Percentiles rank a stretch among this genome's conserved stretches.
Evolutionary conservation across 116 monocot species (phyloP).

Genomic region (Cymodocea nodosa): DNA sequence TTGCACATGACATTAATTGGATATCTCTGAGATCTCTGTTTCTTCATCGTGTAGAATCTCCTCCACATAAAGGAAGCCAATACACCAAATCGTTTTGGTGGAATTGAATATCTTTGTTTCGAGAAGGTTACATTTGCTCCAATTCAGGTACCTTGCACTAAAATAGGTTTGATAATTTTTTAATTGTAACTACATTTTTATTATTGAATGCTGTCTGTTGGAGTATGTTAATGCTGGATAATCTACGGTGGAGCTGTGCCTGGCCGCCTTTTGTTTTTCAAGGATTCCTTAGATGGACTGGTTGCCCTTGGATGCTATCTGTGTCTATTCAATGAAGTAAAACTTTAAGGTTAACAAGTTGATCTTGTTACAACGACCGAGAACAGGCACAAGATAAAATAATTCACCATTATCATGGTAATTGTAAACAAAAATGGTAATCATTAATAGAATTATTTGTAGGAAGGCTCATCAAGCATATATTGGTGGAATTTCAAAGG

Average conservation of each 20-base stretch:
- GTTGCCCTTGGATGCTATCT: no score
- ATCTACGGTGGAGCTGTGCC: not conserved
- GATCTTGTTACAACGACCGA: not conserved
- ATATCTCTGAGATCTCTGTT: not conserved
- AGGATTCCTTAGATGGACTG: no score
- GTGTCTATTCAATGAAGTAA: not conserved
- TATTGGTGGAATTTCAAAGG: no score
- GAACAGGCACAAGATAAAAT: not conserved
- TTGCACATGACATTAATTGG: no score
- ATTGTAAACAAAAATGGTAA: no score
- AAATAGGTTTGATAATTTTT: not conserved
- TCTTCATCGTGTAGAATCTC: conserved; percentile 55
- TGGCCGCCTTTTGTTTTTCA: no score
- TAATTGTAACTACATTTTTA: not conserved
- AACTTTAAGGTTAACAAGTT: not conserved
- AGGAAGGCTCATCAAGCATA: no score
- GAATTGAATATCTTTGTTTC: conserved; percentile 64
- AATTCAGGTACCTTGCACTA: conserved; percentile 51
- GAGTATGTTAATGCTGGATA: not conserved
- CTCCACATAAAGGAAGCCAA: conserved; percentile 52
- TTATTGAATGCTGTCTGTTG: not conserved
- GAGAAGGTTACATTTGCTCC: conserved; percentile 90
- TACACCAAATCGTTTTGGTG: conserved; percentile 72
- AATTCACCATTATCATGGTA: no score
- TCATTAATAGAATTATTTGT: no score